Evolutionary conservation across 805 yeast genomes (phyloP), one percentile per base, ranked within the genome.

Genomic region (Candida chauliodis): DNA sequence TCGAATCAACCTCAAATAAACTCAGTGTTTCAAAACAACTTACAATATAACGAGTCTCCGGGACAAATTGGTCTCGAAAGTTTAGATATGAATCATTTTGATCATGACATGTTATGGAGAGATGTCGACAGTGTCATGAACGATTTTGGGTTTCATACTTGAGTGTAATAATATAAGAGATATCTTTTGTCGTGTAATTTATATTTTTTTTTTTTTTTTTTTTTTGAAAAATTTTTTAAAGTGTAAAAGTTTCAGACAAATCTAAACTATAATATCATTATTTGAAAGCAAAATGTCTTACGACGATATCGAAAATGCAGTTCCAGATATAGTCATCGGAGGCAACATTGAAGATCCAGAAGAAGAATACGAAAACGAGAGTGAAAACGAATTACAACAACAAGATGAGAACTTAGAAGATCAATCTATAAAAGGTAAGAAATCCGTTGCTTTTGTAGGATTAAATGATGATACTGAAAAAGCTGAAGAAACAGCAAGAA

Each of bases 101-200:
- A 71, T 48, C 70, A 75, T 17, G 84, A 76, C 36, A 48, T 75
- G 42, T 63, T 79, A 16, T 81, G 84, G 89, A 84, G 81, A 52
- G 95, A 88, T 53, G 90, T 88, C 20, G 95, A 87, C 47, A 71
- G 86, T 34, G 84, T 88, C 41, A 86, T 88, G 95, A 86, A 84
- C 53, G 95, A 87, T 53, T 88, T 87, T 61, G 96, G 96, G 4
- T 88, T 88, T 65, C 86, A 84, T 47, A 79, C 30, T 34, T 20
- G 14, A 21, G 26, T 29, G 15, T 17, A 23, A 13, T 15, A 11
- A 33, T 33, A n/a, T 14, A 23, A 22, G 19, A 22, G 10, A 8
- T 21, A n/a, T 27, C 18, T 27, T 19, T 8, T 18, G 37, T 34
- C 37, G 37, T 35, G 33, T 26, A 25, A 23, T 2, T 13, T 16